These are phyloP conservation scores for Cephalotrichum gorgonifer DNA, from an alignment of 2,329 filamentous ascomycete species.

Conservation along the genomic window DNA sequence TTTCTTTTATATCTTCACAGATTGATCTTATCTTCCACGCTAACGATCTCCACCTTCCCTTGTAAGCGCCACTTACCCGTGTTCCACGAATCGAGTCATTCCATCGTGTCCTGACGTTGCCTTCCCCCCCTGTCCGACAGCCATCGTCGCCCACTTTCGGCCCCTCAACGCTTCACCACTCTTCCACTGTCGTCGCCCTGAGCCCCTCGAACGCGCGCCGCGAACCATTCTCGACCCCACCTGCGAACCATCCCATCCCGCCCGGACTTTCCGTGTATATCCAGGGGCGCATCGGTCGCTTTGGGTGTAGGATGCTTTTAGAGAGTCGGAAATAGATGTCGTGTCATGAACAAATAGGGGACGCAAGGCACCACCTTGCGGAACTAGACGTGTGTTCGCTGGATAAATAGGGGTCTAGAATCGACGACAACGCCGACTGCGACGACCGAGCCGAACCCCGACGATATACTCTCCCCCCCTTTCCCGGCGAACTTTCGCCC, in stretches of 20 bases:
- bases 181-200: neutral
- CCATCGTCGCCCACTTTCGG: neutral
- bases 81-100: neutral
- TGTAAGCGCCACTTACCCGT: neutral
- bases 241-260: neutral
- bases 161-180: neutral
- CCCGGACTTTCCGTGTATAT: neutral
- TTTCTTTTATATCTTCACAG: neutral
- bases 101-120: neutral
- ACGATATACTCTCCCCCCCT: neutral
- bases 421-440: neutral
- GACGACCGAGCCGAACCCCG: neutral
- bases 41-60: neutral
- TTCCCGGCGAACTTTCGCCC: neutral
- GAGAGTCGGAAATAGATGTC: neutral
- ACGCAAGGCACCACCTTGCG: conserved; percentile 1
- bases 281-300: neutral
- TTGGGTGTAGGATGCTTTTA: neutral
- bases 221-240: neutral
- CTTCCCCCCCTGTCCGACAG: neutral
- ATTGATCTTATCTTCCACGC: neutral
- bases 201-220: neutral
- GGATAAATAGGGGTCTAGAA: neutral
- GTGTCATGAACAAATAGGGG: conserved; percentile 5
- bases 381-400: neutral